These are phyloP conservation scores for Leucogyrophana mollusca DNA, from an alignment of 768 basidiomycete genomes.

Conservation along the genomic window DNA sequence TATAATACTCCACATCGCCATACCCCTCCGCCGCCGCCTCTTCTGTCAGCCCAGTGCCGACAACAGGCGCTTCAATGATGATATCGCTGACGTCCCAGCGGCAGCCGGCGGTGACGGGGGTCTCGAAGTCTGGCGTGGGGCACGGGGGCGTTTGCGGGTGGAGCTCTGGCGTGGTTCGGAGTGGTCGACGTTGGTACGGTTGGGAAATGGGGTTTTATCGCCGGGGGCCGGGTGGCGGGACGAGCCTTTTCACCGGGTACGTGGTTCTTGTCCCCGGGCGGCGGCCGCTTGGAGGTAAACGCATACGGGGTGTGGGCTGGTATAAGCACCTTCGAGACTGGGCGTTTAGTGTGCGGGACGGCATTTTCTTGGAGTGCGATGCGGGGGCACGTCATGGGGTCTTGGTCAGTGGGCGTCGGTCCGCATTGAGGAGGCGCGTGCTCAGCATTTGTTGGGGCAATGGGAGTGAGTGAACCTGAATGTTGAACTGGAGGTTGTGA, in stretches of 20 bases:
- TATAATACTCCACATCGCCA: constrained; percentile 56
- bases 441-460: constrained; percentile 30
- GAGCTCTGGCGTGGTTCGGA: constrained; percentile 56
- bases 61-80: constrained; percentile 31
- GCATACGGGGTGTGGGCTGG: neutral
- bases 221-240: constrained; percentile 44
- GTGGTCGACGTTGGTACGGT: constrained; percentile 40
- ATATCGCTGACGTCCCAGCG: constrained; percentile 78
- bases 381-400: constrained; percentile 52
- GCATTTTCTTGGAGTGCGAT: constrained; percentile 50
- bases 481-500: too few species aligned
- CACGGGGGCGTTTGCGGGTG: constrained; percentile 60
- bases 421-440: constrained; percentile 27
- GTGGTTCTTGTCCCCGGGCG: neutral
- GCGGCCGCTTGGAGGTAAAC: neutral
- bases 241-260: constrained; percentile 16
- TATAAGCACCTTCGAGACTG: too few species aligned
- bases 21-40: constrained; percentile 27
- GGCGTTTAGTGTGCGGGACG: constrained; percentile 19
- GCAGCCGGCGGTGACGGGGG: constrained; percentile 62
- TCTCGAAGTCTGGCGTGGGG: constrained; percentile 55
- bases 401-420: constrained; percentile 32
- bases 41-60: constrained; percentile 19
- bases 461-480: too few species aligned
- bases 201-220: constrained; percentile 78